Base-by-base conservation (phyloP, 208 protist species). In the Angomonas ambiguus region DNA sequence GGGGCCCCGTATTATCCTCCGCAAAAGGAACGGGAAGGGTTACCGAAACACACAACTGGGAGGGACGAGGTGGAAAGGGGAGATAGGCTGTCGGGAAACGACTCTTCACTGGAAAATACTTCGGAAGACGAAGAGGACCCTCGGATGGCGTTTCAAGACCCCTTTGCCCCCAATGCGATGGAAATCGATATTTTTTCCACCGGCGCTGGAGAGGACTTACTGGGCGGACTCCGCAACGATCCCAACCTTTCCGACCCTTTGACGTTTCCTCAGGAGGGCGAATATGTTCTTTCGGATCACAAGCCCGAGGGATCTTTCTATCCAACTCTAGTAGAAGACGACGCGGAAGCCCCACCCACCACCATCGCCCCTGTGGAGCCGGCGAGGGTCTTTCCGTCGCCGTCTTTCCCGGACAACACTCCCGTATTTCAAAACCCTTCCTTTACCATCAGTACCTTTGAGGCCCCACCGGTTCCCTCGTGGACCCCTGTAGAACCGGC, bases 1-100 rank as follows among this genome's bases (percentile, higher is more conserved):
- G 72, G 79, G 25, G 63, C 85, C 2, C 76, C 81, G 18, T 85
- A 86, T 65, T 51, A 74, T 58, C 55, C 80, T 11, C 83, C 86
- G 62, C 80, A 85, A 74, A 59, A 79, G 49, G 68, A 83, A 64
- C 32, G 72, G 58, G 71, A 81, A 51, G 64, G 74, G 51, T 67
- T 65, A 55, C 69, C 68, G 4, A 66, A 80, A 28, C 76, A 65
- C 27, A 66, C 69, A 57, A 65, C 76, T 28, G 30, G 62, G 66
- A 56, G 58, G 22, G 57, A 78, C 38, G 59, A 71, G 2, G 42
- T 71, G 59, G 41, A 58, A 13, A 67, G 67, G 16, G 64, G 71
- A 13, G 49, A 51, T 24, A 58, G 51, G 28, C 30, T 31, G n/a
- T 33, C 22, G 30, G 67, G 35, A 20, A 58, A 34, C 0, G 33